Evolutionary conservation across 1,284 basidiomycete species (phyloP).

Genomic region (Fomitopsis pinicola): DNA sequence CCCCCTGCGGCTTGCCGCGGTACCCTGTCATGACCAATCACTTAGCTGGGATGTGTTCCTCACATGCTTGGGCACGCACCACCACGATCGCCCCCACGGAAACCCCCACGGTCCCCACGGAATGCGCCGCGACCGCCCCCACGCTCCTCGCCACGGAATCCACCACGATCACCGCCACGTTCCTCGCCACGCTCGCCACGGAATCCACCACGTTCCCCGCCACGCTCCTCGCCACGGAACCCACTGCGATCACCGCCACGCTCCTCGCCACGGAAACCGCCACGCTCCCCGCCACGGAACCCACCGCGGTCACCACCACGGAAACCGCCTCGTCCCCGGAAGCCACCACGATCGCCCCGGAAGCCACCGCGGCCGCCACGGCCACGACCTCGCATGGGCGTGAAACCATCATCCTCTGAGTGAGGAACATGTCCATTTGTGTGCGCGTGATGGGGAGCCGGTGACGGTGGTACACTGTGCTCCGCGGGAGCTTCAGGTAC

Average conservation of each 20-base stretch:
- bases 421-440: constrained; percentile 20
- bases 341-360: constrained; percentile 32
- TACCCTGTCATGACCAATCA: constrained; percentile 21
- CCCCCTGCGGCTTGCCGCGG: constrained; percentile 33
- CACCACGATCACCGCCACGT: constrained; percentile 24
- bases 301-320: constrained; percentile 23
- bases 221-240: constrained; percentile 16
- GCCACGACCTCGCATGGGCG: constrained; percentile 35
- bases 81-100: constrained; percentile 24
- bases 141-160: constrained; percentile 27
- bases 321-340: constrained; percentile 28
- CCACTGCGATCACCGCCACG: constrained; percentile 11
- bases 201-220: constrained; percentile 11
- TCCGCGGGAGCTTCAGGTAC: constrained; percentile 24
- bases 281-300: constrained; percentile 31
- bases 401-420: constrained; percentile 57
- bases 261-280: constrained; percentile 18
- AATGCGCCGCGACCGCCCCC: constrained; percentile 26
- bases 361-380: constrained; percentile 21
- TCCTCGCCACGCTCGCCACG: constrained; percentile 32
- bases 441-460: constrained; percentile 11
- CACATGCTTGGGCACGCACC: constrained; percentile 11
- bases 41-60: background rate
- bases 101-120: constrained; percentile 28
- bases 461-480: constrained; percentile 14